phyloP scores from a whole-genome alignment of 2,329 filamentous ascomycete genomes.

The Hyphodiscus sp. region DNA sequence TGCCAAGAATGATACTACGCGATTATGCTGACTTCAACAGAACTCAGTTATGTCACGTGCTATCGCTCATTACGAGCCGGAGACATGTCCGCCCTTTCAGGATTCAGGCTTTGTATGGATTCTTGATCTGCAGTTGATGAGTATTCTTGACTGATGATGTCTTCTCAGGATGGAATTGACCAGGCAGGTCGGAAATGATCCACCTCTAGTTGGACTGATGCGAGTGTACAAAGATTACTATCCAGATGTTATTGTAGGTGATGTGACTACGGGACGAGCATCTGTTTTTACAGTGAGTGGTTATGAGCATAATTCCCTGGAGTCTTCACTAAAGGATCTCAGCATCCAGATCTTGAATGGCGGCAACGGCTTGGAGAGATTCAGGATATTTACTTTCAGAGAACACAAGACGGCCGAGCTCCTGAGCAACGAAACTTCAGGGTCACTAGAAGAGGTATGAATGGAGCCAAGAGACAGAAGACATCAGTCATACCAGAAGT shows the following conservation, averaged over 20 bases:
- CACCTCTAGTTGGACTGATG: conserved; percentile 65
- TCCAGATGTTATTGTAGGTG: conserved; percentile 77
- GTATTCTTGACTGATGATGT: conserved; percentile 10
- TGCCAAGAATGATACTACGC: neutral
- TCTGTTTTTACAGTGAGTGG: conserved; percentile 52
- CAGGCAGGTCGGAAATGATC: conserved; percentile 63
- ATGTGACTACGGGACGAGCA: conserved; percentile 53
- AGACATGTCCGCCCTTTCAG: conserved; percentile 80
- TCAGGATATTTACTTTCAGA: conserved; percentile 50
- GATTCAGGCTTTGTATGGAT: conserved; percentile 64
- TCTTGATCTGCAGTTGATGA: neutral
- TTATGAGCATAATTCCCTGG: neutral
- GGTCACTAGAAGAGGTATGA: conserved; percentile 48
- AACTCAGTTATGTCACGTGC: conserved; percentile 59
- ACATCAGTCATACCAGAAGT: conserved; percentile 56
- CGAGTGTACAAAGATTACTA: conserved; percentile 89
- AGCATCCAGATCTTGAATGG: conserved; percentile 73
- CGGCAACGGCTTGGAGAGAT: conserved; percentile 59
- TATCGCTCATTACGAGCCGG: conserved; percentile 72
- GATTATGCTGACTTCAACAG: conserved; percentile 6
- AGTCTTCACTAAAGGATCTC: conserved; percentile 23
- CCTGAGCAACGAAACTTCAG: conserved; percentile 51
- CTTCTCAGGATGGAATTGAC: conserved; percentile 46
- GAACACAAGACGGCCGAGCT: conserved; percentile 36
- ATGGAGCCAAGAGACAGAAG: conserved; percentile 40